phyloP scores from a whole-genome alignment of 495 filamentous ascomycete species.

The Rostrohypoxylon terebratum region DNA sequence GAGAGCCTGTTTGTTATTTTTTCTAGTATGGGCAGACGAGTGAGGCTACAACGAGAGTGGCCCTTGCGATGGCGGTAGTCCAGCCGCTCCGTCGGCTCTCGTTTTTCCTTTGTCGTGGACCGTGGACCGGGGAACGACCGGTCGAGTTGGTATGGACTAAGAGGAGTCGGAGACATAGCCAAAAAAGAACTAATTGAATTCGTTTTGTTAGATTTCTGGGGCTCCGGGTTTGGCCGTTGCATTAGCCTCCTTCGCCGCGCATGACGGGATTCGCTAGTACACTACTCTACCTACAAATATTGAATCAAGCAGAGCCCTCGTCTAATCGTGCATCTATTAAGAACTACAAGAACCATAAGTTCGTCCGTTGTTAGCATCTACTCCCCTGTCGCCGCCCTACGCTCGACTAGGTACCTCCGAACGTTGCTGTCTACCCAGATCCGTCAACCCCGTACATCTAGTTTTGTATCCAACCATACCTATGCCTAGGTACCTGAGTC shows the following conservation, averaged over 20 bases:
- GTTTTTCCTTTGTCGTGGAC: constrained; percentile 42
- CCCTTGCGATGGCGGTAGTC: background rate
- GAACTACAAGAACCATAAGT: background rate
- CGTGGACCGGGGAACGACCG: constrained; percentile 32
- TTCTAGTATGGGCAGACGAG: constrained; percentile 39
- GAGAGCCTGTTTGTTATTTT: constrained; percentile 16
- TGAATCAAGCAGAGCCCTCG: background rate
- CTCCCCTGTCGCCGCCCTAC: background rate
- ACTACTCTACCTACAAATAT: background rate
- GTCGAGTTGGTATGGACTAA: constrained; percentile 8
- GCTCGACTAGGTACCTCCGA: background rate
- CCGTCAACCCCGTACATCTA: background rate
- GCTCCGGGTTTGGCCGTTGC: background rate
- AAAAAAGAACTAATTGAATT: constrained; percentile 31
- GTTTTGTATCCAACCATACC: background rate
- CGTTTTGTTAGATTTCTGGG: constrained; percentile 1
- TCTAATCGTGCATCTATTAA: background rate
- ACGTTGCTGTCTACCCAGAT: background rate
- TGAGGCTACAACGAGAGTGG: constrained; percentile 34
- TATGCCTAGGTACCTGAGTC: background rate
- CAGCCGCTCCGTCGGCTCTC: constrained; percentile 13
- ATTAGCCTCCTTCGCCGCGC: background rate
- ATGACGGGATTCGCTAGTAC: background rate
- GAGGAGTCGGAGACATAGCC: constrained; percentile 33
- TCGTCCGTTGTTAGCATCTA: background rate